These are phyloP conservation scores for Goffeauzyma gilvescens DNA, from an alignment of 768 basidiomycete genomes.

Conservation along the genomic window DNA sequence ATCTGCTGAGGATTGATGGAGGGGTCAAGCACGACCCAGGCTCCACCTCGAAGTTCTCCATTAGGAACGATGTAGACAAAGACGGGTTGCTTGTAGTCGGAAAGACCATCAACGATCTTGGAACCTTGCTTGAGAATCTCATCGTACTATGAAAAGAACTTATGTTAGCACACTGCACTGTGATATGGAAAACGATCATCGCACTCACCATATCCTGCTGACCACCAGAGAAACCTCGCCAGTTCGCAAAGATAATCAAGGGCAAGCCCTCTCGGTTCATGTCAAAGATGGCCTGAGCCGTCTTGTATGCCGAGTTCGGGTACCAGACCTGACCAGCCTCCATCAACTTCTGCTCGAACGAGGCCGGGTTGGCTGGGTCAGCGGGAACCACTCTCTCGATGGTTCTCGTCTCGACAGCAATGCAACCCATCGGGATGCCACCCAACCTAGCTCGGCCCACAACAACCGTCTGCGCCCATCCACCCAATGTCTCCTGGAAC, in stretches of 20 bases:
- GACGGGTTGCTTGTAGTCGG: slow-evolving; percentile 88
- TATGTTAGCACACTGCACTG: neutral
- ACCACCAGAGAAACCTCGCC: slow-evolving; percentile 99
- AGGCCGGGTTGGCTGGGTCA: slow-evolving; percentile 89
- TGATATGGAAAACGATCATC: neutral
- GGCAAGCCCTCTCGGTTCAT: slow-evolving; percentile 93
- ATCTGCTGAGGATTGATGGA: slow-evolving; percentile 92
- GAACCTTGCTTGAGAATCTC: slow-evolving; percentile 92
- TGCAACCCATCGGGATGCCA: slow-evolving; percentile 93
- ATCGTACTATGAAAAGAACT: slow-evolving; percentile 41
- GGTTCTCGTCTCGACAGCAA: slow-evolving; percentile 92
- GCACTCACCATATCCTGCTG: slow-evolving; percentile 73
- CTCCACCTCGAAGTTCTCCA: slow-evolving; percentile 94
- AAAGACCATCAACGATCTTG: slow-evolving; percentile 95
- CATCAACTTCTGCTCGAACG: slow-evolving; percentile 94
- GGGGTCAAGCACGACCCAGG: slow-evolving; percentile 97
- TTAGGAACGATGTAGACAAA: slow-evolving; percentile 98
- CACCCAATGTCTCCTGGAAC: slow-evolving; percentile 95
- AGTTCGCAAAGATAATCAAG: slow-evolving; percentile 96
- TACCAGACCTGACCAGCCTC: slow-evolving; percentile 98
- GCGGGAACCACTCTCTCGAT: slow-evolving; percentile 93
- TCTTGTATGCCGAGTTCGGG: slow-evolving; percentile 98
- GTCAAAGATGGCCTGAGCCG: slow-evolving; percentile 96
- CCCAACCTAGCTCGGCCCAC: slow-evolving; percentile 88
- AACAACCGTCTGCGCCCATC: slow-evolving; percentile 98